Evolutionary conservation across 108 stramenopile genomes (phyloP).

Genomic region (Cyclotella atomus): DNA sequence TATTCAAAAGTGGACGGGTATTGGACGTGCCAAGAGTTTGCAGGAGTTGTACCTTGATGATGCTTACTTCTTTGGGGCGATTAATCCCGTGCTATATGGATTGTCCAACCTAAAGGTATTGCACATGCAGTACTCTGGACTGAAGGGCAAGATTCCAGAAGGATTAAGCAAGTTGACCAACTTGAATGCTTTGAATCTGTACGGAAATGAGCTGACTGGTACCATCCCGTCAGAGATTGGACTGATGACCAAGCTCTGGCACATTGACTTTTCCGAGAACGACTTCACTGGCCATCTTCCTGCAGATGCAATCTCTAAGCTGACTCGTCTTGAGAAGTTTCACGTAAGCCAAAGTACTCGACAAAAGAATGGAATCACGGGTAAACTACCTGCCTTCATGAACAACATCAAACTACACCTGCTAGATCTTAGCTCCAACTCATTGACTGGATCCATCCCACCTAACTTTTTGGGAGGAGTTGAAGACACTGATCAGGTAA

Average conservation of each 20-base stretch:
- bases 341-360: constrained; percentile 53
- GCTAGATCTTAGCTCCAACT: constrained; percentile 64
- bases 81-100: constrained; percentile 30
- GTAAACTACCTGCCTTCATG: constrained; percentile 60
- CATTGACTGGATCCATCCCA: constrained; percentile 72
- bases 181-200: constrained; percentile 36
- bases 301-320: constrained; percentile 37
- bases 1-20: constrained; percentile 41
- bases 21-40: constrained; percentile 38
- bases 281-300: constrained; percentile 52
- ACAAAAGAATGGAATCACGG: constrained; percentile 51
- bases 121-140: constrained; percentile 46
- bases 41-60: constrained; percentile 44
- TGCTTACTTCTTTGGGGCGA: constrained; percentile 32
- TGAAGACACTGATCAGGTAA: constrained; percentile 37
- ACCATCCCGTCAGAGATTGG: constrained; percentile 70
- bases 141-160: constrained; percentile 45
- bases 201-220: constrained; percentile 53
- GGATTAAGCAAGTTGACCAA: constrained; percentile 43
- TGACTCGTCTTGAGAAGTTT: constrained; percentile 56
- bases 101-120: constrained; percentile 34
- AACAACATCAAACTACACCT: constrained; percentile 55
- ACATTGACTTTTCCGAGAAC: constrained; percentile 60
- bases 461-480: constrained; percentile 55
- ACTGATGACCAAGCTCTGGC: constrained; percentile 60